phyloP scores from a whole-genome alignment of 768 basidiomycete genomes.

The Auriscalpium microsporum region DNA sequence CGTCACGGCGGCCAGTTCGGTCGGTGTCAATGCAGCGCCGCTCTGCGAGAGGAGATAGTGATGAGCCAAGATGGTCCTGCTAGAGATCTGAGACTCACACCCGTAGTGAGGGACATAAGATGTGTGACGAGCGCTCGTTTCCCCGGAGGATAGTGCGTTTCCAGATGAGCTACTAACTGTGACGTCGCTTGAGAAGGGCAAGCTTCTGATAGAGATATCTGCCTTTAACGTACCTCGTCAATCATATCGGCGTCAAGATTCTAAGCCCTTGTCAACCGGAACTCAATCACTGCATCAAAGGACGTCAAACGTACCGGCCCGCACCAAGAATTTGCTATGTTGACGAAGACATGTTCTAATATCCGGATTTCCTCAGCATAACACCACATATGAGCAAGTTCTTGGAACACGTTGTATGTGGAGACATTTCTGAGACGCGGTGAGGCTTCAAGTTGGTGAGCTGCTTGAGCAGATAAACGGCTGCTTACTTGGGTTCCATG shows the following conservation, averaged over 20 bases:
- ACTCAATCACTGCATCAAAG: neutral
- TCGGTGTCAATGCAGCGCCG: no score
- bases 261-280: neutral
- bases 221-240: slow-evolving; percentile 8
- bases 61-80: no score
- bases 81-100: neutral
- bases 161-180: slow-evolving; percentile 16
- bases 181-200: neutral
- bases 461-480: no score
- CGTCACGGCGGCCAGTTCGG: neutral
- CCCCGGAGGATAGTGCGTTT: slow-evolving; percentile 16
- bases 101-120: slow-evolving; percentile 2
- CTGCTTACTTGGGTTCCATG: slow-evolving; percentile 6
- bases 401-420: slow-evolving; percentile 10
- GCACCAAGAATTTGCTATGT: slow-evolving; percentile 14
- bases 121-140: slow-evolving; percentile 10
- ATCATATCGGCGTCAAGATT: slow-evolving; percentile 10
- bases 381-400: slow-evolving; percentile 18
- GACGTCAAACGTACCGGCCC: slow-evolving; percentile 9
- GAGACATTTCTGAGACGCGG: neutral
- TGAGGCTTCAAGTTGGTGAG: neutral
- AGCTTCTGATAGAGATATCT: neutral
- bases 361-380: slow-evolving; percentile 18
- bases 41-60: no score
- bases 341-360: slow-evolving; percentile 17